Base-by-base conservation (phyloP, 2,329 filamentous ascomycete genomes). In the Nemania sp. region DNA sequence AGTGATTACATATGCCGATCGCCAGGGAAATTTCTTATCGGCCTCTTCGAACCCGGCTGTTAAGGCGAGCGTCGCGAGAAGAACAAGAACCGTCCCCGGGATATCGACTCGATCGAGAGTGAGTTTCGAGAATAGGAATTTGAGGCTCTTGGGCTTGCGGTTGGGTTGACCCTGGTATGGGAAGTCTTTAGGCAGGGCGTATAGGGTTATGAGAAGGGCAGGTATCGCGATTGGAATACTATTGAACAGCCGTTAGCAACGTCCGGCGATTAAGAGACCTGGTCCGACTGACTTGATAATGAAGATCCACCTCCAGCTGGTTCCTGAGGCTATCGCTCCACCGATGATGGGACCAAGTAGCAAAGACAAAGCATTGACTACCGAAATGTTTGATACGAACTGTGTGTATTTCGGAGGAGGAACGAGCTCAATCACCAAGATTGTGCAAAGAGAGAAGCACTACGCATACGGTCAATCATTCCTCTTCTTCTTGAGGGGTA, bases 1-100 rank as follows among this genome's bases (percentile, higher is more conserved):
- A 9, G 54, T 50, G n/a, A 66, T 63, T 12, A 66, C 56, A n/a
- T 65, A 66, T 6, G 59, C 62, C 3, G 64, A 66, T 6, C 39
- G 54, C 62, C 64, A 66, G 5, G 64, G 49, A 47, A 65, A 66
- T 11, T 11, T 13, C 10, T 37, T 6, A 35, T 45, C 64, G 13
- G 57, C 62, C 15, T 66, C 64, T 20, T 64, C 34, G 20, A 66
- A 63, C 7, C 20, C 52, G 1, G 64, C 52, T 1, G 54, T 55
- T 2, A 64, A 25, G 3, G 59, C 21, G 3, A 51, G 35, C 1
- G 46, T 50, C 4, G 54, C 54, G 2, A 47, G 9, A 3, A 64
- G 12, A 29, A 64, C 32, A 7, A 64, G 34, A 13, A 58, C 12
- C 9, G 21, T 21, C 2, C 61, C 61, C 1, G 40, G 40, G 5